A percentile compares a stretch with the other conserved stretches of the same genome.
phyloP scores from a whole-genome alignment of 306 rosid species.

The Parietaria judaica region DNA sequence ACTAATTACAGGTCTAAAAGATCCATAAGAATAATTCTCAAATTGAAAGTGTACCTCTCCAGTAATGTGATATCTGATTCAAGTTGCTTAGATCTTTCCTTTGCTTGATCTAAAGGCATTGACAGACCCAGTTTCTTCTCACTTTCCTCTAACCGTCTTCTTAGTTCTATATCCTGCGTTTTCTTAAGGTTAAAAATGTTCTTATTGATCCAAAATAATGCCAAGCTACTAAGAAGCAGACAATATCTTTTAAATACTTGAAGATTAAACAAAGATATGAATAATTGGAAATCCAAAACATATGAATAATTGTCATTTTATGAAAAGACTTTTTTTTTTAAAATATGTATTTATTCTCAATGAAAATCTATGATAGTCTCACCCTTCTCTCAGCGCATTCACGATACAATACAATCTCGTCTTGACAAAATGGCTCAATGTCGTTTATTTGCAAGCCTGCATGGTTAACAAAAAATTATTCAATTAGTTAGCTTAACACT shows the following conservation, averaged over 20 bases:
- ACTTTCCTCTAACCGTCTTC: constrained; percentile 77
- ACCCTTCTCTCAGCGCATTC: constrained; percentile 83
- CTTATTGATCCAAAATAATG: not conserved
- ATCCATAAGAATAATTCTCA: too few species aligned
- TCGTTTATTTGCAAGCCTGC: constrained; percentile 91
- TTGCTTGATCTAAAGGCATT: constrained; percentile 81
- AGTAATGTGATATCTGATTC: constrained; percentile 69
- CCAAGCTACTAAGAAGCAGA: not conserved
- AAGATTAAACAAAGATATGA: too few species aligned
- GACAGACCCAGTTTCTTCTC: constrained; percentile 75
- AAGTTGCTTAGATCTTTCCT: constrained; percentile 72
- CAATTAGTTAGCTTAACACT: not conserved
- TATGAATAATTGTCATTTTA: too few species aligned
- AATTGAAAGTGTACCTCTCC: constrained; percentile 47
- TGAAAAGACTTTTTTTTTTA: too few species aligned
- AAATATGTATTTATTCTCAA: too few species aligned
- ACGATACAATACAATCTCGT: constrained; percentile 68
- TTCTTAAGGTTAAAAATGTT: not conserved
- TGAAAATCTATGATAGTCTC: constrained; percentile 19
- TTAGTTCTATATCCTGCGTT: constrained; percentile 62
- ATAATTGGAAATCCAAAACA: too few species aligned
- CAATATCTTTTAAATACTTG: too few species aligned
- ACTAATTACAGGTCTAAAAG: too few species aligned
- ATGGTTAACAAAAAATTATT: not conserved
- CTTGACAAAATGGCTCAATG: constrained; percentile 96